phyloP scores from a whole-genome alignment of 257 asterid genomes.

The Fraxinus cuspidata region DNA sequence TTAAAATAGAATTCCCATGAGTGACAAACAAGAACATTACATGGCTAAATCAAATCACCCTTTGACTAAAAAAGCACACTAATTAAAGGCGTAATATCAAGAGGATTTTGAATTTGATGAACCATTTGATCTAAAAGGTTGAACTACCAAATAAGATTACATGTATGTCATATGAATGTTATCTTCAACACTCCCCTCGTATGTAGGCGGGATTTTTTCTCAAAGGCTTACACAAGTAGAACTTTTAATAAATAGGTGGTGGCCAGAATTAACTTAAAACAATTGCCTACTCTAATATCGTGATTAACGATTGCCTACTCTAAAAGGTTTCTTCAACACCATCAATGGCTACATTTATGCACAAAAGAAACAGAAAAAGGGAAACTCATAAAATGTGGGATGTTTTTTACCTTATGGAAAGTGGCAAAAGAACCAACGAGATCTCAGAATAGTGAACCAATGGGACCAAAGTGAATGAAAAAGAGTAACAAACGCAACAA shows the following conservation, averaged over 20 bases:
- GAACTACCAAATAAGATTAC: no score
- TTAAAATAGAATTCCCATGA: conserved; percentile 3
- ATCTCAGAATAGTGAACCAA: conserved; percentile 14
- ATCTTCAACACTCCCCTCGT: no score
- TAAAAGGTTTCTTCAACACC: no score
- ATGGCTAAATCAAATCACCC: conserved; percentile 15
- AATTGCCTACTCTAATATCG: no score
- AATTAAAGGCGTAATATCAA: not conserved
- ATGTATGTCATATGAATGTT: no score
- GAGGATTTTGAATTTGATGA: not conserved
- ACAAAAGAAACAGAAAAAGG: not conserved
- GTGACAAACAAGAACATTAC: conserved; percentile 34
- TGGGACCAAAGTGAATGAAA: not conserved
- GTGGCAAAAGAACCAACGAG: conserved; percentile 19
- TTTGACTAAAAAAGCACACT: not conserved
- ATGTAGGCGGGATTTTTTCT: no score
- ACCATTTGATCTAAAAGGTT: not conserved
- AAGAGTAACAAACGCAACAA: not conserved
- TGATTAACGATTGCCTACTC: not conserved
- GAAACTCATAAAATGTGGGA: not conserved
- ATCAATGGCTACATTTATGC: not conserved
- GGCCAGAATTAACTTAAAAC: no score
- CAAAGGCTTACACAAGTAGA: no score
- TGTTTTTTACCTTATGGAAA: conserved; percentile 28
- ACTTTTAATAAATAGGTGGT: not conserved